Conservation (phyloP, 257 asterid species). For the Cruciata laevipes region DNA sequence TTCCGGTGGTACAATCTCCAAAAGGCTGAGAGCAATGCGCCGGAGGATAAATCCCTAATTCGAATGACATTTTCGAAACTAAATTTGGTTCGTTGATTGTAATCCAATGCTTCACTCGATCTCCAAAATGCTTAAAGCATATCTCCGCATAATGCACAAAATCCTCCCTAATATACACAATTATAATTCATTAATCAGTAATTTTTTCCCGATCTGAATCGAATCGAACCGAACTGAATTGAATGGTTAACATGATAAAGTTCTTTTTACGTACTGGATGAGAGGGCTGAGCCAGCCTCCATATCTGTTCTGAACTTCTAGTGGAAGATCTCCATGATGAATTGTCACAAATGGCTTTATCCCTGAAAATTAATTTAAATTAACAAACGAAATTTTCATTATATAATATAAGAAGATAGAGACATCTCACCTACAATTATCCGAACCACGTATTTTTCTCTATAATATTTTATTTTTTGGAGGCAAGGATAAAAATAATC, state of each 20-base stretch:
- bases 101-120: constrained; percentile 69
- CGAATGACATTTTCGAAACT: constrained; percentile 38
- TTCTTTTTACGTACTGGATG: constrained; percentile 47
- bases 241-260: too few species aligned
- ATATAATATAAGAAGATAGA: not conserved
- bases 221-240: too few species aligned
- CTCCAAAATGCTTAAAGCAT: constrained; percentile 57
- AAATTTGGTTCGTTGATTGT: constrained; percentile 67
- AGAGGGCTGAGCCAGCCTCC: constrained; percentile 33
- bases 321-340: constrained; percentile 27
- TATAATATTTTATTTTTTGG: too few species aligned
- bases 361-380: constrained; percentile 15
- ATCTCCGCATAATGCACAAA: constrained; percentile 54
- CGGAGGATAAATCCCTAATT: constrained; percentile 48
- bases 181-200: too few species aligned
- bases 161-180: constrained; percentile 47
- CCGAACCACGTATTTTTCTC: too few species aligned
- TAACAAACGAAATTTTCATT: not conserved
- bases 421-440: not conserved
- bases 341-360: constrained; percentile 33
- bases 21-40: constrained; percentile 65
- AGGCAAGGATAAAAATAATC: too few species aligned
- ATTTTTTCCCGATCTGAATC: too few species aligned
- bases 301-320: constrained; percentile 24
- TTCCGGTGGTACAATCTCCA: constrained; percentile 61